These are phyloP conservation scores for Eucalyptus lansdowneana DNA, from an alignment of 345 rosid genomes.

Conservation along the genomic window DNA sequence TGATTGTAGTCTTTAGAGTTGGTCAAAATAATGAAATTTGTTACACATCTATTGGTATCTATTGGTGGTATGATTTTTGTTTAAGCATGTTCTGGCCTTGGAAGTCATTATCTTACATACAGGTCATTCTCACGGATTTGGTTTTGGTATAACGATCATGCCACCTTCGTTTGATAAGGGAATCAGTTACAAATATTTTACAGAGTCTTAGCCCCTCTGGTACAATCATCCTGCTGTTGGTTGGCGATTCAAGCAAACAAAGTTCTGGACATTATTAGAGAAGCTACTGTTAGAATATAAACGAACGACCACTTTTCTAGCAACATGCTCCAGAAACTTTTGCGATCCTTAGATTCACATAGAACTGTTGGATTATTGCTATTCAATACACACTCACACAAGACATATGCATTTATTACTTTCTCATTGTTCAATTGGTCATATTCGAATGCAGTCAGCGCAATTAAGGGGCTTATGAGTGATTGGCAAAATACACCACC, in stretches of 20 bases:
- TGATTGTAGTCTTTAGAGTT: neutral
- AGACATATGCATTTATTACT: neutral
- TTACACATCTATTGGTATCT: no score
- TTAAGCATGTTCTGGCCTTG: neutral
- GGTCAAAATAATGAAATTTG: neutral
- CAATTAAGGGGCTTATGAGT: constrained; percentile 16
- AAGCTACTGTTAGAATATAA: neutral
- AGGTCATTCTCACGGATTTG: neutral
- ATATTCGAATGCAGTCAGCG: constrained; percentile 20
- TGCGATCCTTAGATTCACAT: neutral
- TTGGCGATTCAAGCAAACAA: neutral
- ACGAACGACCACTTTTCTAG: neutral
- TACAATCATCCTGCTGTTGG: neutral
- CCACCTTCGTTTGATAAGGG: neutral
- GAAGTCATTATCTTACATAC: neutral
- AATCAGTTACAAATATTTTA: neutral
- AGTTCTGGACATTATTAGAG: neutral
- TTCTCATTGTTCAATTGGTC: neutral
- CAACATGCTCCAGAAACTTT: neutral
- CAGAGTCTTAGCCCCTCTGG: neutral
- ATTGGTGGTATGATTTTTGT: neutral
- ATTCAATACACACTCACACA: neutral
- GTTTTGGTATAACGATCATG: neutral
- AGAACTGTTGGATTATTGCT: neutral
- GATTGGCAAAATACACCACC: constrained; percentile 41